Conservation (phyloP, 2,329 filamentous ascomycete species). For the Venturiaceae sp. region DNA sequence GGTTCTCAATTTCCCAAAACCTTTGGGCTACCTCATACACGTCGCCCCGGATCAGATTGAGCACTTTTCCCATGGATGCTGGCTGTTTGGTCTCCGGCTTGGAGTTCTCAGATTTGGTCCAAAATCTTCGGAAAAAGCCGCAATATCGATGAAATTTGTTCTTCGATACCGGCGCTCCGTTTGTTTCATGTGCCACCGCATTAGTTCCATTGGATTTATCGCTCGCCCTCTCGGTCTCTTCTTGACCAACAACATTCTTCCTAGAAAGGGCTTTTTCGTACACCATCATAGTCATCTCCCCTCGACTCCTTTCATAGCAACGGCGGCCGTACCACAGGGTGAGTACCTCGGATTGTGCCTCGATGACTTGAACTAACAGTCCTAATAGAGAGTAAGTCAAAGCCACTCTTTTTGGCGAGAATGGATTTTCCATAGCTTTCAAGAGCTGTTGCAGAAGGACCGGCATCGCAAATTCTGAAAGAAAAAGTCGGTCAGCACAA, state of each 20-base stretch:
- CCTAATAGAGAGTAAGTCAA: conserved; percentile 57
- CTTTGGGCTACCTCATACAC: conserved; percentile 71
- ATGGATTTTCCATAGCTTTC: conserved; percentile 50
- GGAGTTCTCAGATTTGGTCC: conserved; percentile 17
- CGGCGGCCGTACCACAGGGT: conserved; percentile 75
- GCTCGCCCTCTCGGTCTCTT: conserved; percentile 11
- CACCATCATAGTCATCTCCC: conserved; percentile 78
- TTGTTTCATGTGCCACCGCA: conserved; percentile 5
- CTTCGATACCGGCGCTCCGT: background rate
- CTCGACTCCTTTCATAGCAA: conserved; percentile 72
- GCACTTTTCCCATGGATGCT: conserved; percentile 80
- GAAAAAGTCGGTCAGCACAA: background rate
- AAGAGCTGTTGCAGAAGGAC: conserved; percentile 65
- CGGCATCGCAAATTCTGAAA: conserved; percentile 40
- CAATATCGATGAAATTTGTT: conserved; percentile 8
- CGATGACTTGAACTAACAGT: conserved; percentile 49
- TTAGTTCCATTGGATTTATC: background rate
- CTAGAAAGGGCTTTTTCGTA: conserved; percentile 67
- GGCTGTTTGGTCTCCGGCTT: conserved; percentile 37
- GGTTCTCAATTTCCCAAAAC: conserved; percentile 78
- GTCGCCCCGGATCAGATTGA: conserved; percentile 69
- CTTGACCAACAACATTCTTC: conserved; percentile 30
- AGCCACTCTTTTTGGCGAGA: conserved; percentile 43
- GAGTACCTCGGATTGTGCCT: conserved; percentile 57
- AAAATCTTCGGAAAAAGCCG: conserved; percentile 13